Percentiles rank a stretch among this genome's conserved stretches.
Conservation (phyloP, 176 grass and related monocot genomes). For the Luzula sylvatica region DNA sequence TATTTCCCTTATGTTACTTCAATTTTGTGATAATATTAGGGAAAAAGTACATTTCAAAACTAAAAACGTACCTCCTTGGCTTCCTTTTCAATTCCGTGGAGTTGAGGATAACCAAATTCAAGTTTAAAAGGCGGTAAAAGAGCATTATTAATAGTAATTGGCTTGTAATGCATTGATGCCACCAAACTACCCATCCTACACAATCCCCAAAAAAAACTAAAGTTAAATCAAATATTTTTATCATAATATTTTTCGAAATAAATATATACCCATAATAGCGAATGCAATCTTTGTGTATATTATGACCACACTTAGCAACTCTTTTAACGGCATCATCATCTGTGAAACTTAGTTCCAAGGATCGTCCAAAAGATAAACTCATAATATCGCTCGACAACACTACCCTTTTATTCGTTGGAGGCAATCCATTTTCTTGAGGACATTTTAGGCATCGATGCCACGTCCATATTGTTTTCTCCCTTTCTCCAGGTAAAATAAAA, state of each 20-base stretch:
- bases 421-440: conserved; percentile 70
- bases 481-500: conserved; percentile 60
- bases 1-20: neutral
- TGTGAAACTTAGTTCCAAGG: conserved; percentile 98
- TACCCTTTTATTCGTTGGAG: conserved; percentile 78
- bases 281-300: conserved; percentile 91
- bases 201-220: conserved; percentile 22
- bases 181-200: conserved; percentile 75
- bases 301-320: conserved; percentile 87
- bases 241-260: too few species aligned
- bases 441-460: conserved; percentile 96
- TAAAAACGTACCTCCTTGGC: conserved; percentile 56
- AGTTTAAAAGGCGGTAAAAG: conserved; percentile 82
- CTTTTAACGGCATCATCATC: conserved; percentile 92
- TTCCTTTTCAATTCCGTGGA: conserved; percentile 83
- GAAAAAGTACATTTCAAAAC: conserved; percentile 18
- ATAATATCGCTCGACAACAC: conserved; percentile 92
- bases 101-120: conserved; percentile 69
- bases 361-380: conserved; percentile 97
- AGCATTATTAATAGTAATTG: conserved; percentile 80
- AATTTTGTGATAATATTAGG: neutral
- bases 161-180: conserved; percentile 74
- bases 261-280: conserved; percentile 82
- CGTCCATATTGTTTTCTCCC: conserved; percentile 86
- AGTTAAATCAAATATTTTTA: too few species aligned